phyloP scores from a whole-genome alignment of 2,329 filamentous ascomycete species.

The Aspergillus aculeatinus region DNA sequence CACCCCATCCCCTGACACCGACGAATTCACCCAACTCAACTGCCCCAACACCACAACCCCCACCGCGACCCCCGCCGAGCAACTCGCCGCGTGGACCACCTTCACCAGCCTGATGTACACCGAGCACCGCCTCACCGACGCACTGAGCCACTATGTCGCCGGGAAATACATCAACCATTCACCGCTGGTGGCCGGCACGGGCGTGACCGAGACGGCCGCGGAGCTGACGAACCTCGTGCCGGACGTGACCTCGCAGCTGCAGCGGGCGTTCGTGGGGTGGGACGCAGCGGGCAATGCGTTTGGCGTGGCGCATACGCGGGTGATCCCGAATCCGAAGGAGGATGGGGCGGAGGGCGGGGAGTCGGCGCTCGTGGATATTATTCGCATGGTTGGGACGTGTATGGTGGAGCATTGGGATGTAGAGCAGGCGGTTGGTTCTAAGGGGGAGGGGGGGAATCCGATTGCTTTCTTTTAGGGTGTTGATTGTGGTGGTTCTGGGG shows the following conservation, averaged over 20 bases:
- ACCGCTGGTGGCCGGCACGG: neutral
- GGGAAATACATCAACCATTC: conserved; percentile 8
- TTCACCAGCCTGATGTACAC: conserved; percentile 1
- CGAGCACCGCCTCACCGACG: neutral
- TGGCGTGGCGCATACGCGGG: conserved; percentile 2
- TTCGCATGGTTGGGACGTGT: conserved; percentile 8
- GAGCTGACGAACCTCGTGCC: neutral
- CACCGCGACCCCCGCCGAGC: neutral
- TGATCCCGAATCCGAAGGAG: neutral
- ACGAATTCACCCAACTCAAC: conserved; percentile 1
- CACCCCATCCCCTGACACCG: neutral
- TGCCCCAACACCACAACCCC: conserved; percentile 7
- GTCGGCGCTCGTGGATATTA: conserved; percentile 6
- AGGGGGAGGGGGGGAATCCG: neutral
- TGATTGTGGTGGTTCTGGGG: no score
- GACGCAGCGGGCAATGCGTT: neutral
- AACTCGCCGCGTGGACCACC: conserved; percentile 1
- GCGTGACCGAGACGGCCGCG: neutral
- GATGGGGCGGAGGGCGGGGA: neutral
- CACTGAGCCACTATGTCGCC: conserved; percentile 2
- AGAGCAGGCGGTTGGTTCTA: neutral
- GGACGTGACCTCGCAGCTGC: neutral
- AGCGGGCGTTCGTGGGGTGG: conserved; percentile 3
- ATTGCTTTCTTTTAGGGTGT: conserved; percentile 4
- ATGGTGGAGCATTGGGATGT: conserved; percentile 12